Evolutionary conservation across 2,329 filamentous ascomycete genomes (phyloP).

Genomic region (Eutypella sp.): DNA sequence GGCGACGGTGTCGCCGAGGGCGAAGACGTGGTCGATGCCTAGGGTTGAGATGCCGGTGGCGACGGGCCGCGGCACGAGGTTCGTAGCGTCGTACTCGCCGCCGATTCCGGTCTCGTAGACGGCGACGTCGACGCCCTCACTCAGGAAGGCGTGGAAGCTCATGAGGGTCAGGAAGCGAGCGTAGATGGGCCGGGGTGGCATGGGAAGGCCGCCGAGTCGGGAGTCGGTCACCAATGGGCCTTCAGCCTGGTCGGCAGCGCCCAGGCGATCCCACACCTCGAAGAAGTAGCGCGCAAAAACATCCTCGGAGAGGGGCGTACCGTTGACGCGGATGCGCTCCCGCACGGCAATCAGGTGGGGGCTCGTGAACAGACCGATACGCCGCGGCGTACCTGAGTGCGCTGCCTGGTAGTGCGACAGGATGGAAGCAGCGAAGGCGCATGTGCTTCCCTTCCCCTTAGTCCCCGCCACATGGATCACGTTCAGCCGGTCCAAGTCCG

Average conservation of each 20-base stretch:
- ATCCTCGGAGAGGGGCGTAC: constrained; percentile 49
- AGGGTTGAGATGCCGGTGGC: constrained; percentile 60
- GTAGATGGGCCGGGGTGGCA: constrained; percentile 48
- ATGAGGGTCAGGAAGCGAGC: constrained; percentile 61
- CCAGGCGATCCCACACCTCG: constrained; percentile 58
- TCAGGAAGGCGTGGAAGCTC: constrained; percentile 61
- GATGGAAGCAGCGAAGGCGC: constrained; percentile 61
- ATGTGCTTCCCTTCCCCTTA: constrained; percentile 73
- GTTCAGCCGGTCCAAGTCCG: constrained; percentile 56
- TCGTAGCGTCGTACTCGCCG: constrained; percentile 65
- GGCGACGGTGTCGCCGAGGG: constrained; percentile 57
- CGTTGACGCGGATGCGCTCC: constrained; percentile 62
- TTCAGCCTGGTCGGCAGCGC: constrained; percentile 26
- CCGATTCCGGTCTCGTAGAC: constrained; percentile 65
- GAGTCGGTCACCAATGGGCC: constrained; percentile 23
- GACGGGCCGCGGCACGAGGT: constrained; percentile 54
- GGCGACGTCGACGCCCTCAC: constrained; percentile 56
- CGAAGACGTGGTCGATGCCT: constrained; percentile 63
- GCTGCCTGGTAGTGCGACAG: constrained; percentile 45
- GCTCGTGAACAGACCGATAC: constrained; percentile 62
- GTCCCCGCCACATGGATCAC: constrained; percentile 68
- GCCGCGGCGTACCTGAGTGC: constrained; percentile 28
- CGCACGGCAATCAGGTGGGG: constrained; percentile 64
- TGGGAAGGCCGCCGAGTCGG: constrained; percentile 19
- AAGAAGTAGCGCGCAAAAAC: constrained; percentile 64